Percentiles rank a stretch among this genome's conserved stretches.
Evolutionary conservation across 2,329 filamentous ascomycete genomes (phyloP).

Genomic region (Pseudomassariella vexata): DNA sequence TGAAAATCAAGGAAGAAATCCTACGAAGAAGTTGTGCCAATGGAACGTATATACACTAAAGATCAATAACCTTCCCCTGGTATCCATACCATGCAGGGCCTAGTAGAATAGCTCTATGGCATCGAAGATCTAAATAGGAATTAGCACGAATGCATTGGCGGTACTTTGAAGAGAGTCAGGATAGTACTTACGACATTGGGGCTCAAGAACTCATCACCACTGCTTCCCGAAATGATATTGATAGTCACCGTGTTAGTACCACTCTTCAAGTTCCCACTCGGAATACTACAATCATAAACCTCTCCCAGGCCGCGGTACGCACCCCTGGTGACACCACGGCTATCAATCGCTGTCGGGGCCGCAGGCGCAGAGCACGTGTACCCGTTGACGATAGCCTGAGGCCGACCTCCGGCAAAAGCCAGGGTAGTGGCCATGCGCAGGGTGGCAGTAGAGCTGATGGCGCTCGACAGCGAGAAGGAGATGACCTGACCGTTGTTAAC

Average conservation of each 20-base stretch:
- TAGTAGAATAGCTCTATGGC: constrained; percentile 24
- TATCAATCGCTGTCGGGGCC: constrained; percentile 44
- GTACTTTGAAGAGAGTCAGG: background rate
- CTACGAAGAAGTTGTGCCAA: too few relatives aligned
- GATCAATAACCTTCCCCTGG: too few relatives aligned
- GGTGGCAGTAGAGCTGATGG: constrained; percentile 37
- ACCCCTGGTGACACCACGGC: constrained; percentile 50
- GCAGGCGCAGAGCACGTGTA: constrained; percentile 24
- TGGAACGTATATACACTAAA: too few relatives aligned
- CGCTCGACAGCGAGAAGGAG: constrained; percentile 35
- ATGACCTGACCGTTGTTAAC: constrained; percentile 32
- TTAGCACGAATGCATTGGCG: constrained; percentile 4
- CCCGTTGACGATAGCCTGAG: constrained; percentile 32
- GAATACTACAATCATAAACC: constrained; percentile 47
- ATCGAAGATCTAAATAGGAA: constrained; percentile 16
- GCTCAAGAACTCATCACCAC: constrained; percentile 39
- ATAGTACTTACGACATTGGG: constrained; percentile 35
- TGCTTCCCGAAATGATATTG: constrained; percentile 42
- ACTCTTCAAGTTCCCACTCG: constrained; percentile 40
- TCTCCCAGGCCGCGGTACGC: constrained; percentile 53
- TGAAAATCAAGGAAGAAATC: too few relatives aligned
- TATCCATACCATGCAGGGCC: too few relatives aligned
- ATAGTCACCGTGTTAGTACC: constrained; percentile 51
- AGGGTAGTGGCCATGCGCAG: constrained; percentile 53
- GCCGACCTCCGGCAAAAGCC: constrained; percentile 48